phyloP scores from a whole-genome alignment of 805 yeast species.

The Candida hungchunana region DNA sequence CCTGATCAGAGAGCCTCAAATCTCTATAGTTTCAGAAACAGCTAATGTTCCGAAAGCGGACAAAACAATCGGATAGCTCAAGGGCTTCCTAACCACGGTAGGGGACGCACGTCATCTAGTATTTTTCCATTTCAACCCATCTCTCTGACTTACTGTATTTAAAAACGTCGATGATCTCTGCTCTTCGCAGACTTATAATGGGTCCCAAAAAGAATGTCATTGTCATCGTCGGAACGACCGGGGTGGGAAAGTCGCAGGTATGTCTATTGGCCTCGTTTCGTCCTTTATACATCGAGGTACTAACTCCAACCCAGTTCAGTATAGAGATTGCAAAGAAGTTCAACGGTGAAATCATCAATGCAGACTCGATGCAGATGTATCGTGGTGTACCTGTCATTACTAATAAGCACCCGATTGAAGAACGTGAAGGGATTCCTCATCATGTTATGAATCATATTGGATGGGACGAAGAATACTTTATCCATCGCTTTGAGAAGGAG shows the following conservation, averaged over 20 bases:
- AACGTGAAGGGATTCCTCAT: constrained; percentile 71
- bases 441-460: constrained; percentile 82
- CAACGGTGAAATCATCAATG: constrained; percentile 88
- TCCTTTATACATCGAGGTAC: too few relatives aligned
- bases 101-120: too few relatives aligned
- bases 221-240: constrained; percentile 88
- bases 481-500: constrained; percentile 73
- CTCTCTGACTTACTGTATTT: too few relatives aligned
- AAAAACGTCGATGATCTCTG: constrained; percentile 16
- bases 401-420: constrained; percentile 84
- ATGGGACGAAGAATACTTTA: constrained; percentile 79
- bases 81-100: too few relatives aligned
- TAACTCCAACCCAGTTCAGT: constrained; percentile 40
- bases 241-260: constrained; percentile 91
- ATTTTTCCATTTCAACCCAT: too few relatives aligned
- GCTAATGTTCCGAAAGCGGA: too few relatives aligned
- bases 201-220: constrained; percentile 38
- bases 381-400: constrained; percentile 69
- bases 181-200: constrained; percentile 13
- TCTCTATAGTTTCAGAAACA: too few relatives aligned
- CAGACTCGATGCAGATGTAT: constrained; percentile 97
- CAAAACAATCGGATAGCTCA: too few relatives aligned
- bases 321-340: constrained; percentile 72
- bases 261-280: constrained; percentile 40
- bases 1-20: too few relatives aligned